phyloP scores from a whole-genome alignment of 495 filamentous ascomycete genomes.

The Aspergillus diversus region DNA sequence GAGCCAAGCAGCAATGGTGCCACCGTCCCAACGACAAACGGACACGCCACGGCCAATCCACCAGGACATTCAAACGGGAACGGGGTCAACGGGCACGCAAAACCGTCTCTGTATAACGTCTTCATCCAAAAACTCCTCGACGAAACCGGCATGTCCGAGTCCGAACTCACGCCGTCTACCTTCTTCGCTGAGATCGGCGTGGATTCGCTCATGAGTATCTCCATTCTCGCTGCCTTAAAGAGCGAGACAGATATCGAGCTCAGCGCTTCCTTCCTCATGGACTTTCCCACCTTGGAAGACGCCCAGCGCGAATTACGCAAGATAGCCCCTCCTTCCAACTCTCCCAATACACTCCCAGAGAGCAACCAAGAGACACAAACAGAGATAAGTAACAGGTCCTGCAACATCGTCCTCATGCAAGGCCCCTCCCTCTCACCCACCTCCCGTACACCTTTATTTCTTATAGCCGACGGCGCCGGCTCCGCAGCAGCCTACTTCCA shows the following conservation, averaged over 20 bases:
- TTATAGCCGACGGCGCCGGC: not conserved
- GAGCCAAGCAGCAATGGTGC: not conserved
- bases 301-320: not conserved
- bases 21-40: too few species aligned
- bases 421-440: not conserved
- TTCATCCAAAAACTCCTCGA: not conserved
- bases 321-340: not conserved
- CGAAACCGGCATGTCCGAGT: not conserved
- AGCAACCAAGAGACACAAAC: not conserved
- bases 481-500: not conserved
- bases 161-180: not conserved
- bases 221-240: not conserved
- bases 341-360: not conserved
- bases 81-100: not conserved
- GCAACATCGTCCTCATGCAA: not conserved
- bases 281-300: not conserved
- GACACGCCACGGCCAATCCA: too few species aligned
- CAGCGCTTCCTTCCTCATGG: not conserved
- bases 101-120: not conserved
- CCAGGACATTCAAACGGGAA: not conserved
- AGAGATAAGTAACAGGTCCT: too few species aligned
- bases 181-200: not conserved
- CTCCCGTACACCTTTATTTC: not conserved
- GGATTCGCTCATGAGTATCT: not conserved
- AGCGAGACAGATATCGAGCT: not conserved